Base-by-base conservation (phyloP, 805 yeast genomes). In the Saturnispora hagleri region DNA sequence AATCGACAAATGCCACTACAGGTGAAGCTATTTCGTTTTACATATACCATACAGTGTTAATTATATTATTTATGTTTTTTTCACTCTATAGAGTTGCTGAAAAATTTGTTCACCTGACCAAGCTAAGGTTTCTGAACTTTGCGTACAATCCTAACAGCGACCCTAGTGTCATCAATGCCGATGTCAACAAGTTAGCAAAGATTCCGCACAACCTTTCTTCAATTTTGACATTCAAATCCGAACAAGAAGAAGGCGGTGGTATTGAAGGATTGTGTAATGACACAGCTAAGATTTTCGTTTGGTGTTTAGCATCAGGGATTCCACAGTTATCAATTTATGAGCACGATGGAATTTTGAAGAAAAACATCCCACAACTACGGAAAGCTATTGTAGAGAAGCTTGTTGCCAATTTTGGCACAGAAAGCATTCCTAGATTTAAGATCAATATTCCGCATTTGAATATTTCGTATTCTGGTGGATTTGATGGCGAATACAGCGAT, bases 241-340 rank as follows among this genome's bases (percentile, higher is more conserved):
- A 81, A 53, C 86, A 84, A 55, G 91, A 83, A 59, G 95, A 88
- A 60, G 91, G 89, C 54, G 96, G 96, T 33, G 97, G 97, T 2
- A 67, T 84, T 43, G 87, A 84, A 54, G 96, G 95, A 0, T 71
- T 91, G 43, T 73, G 90, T 60, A 81, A 79, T 57, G 87, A 87
- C 60, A 76, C 84, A 5, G 78, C 90, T 46, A 96, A 90, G 60
- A 56, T 90, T 36, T 76, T 81, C 1, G 82, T 93, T 5, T 93
- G 99, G 99, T 76, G 89, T 40, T 66, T 88, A n/a, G 84, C 95
- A 34, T 81, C 91, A n/a, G 97, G 97, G 2, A 79, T 89, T 47
- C 80, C 81, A 41, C 69, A 73, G 53, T 71, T 91, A 54, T 74
- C 85, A 3, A 72, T 93, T 43, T 91, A 88, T 70, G 98, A 93